A percentile compares a stretch with the other conserved stretches of the same genome.
Evolutionary conservation across 2,329 filamentous ascomycete genomes (phyloP).

Genomic region (Zopfia rhizophila): DNA sequence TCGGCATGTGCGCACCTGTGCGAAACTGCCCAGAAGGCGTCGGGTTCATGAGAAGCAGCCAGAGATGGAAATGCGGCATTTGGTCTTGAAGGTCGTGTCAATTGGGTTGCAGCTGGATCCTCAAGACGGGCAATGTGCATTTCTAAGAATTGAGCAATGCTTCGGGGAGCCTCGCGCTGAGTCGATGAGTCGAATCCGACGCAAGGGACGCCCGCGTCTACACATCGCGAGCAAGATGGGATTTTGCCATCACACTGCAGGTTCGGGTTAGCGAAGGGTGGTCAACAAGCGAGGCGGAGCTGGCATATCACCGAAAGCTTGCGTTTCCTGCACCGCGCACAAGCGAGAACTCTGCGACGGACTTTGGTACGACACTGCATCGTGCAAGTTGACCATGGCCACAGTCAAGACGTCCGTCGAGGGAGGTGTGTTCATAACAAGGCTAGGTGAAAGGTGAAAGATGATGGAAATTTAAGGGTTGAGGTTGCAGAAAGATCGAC

Average conservation of each 20-base stretch:
- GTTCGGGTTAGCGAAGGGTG: conserved; percentile 24
- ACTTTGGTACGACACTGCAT: conserved; percentile 49
- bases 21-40: conserved; percentile 22
- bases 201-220: conserved; percentile 42
- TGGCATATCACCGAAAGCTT: conserved; percentile 41
- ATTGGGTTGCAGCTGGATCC: conserved; percentile 23
- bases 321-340: conserved; percentile 48
- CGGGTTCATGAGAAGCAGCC: conserved; percentile 34
- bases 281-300: conserved; percentile 19
- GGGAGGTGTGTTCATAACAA: conserved; percentile 35
- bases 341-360: conserved; percentile 47
- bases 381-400: conserved; percentile 22
- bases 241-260: conserved; percentile 50
- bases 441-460: conserved; percentile 13
- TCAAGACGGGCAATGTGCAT: conserved; percentile 42
- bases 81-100: conserved; percentile 26
- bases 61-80: conserved; percentile 37
- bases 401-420: conserved; percentile 18
- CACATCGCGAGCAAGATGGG: conserved; percentile 46
- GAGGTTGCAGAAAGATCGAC: conserved; percentile 18
- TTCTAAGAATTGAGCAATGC: conserved; percentile 47
- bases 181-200: conserved; percentile 49
- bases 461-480: conserved; percentile 8
- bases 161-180: conserved; percentile 43
- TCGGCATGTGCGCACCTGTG: conserved; percentile 41